Base-by-base conservation (phyloP, 169 alveolate genomes). In the Cyclospora cayetanensis region DNA sequence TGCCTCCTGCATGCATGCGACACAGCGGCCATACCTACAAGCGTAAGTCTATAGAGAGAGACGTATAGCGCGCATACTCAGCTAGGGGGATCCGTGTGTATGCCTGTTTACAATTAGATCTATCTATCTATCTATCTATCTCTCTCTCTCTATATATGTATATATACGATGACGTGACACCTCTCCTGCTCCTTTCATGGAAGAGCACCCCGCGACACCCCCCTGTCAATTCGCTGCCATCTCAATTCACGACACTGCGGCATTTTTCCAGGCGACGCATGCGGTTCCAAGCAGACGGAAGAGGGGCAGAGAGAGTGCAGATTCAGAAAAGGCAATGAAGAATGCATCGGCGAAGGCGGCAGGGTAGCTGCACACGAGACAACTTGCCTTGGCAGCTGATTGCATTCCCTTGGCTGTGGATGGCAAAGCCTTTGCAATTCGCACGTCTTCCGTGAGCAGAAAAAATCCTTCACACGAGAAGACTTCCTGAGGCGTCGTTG, bases 361-460 rank as follows among this genome's bases (percentile, higher is more conserved):
- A 39, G 27, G 11, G 74, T 39, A 1, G 35, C 4, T 1, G 34
- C 66, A 76, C 65, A 25, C 25, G 66, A 37, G 39, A 25, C 37
- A 31, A 37, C 27, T 35, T 25, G 86, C 79, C 80, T 39, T 53
- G 2, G 42, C 63, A 15, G 65, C 90, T 29, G 80, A 68, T 68
- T 83, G 60, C 90, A 65, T 53, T 42, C 80, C 77, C 25, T 46
- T 12, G 7, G 90, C 34, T 65, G 77, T 11, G 9, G 20, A 53
- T 37, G 65, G 63, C 80, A 83, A 3, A 41, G 77, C 27, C 31
- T 41, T 42, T 1, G 20, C 29, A 31, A 68, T 27, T 22, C 22
- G 31, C 50, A 68, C 50, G 15, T 35, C 52, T n/a, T 68, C 80
- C 43, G 80, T 68, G 34, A 68, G 80, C 80, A 68, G 27, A 55